Evolutionary conservation across 2,329 filamentous ascomycete species (phyloP), one percentile per base, ranked within the genome.

Genomic region (Tricladium varicosporioides): DNA sequence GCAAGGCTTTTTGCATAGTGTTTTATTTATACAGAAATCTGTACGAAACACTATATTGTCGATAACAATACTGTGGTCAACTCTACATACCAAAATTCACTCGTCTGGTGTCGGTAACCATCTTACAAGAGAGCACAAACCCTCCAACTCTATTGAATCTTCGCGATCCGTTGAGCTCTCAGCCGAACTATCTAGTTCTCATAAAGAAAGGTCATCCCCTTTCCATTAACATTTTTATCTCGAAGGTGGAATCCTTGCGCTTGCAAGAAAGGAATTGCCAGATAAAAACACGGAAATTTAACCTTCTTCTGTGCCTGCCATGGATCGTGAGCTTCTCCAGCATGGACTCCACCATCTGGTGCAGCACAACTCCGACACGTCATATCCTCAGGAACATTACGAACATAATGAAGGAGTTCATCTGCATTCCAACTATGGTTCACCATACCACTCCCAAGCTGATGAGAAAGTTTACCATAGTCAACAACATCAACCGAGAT

Each of bases 271-370:
- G 14, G 22, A n/a, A 49, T 55, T 15, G 49, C 14, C 33, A 22
- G 49, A 48, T 14, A 14, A 47, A 54, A 48, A 27, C 50, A 54
- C 51, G 42, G 33, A 48, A 15, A 69, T 69, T 66, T 51, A 66
- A 43, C 54, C 56, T 33, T 65, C 65, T 54, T 62, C 68, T 22
- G 79, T 80, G 57, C 74, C 76, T 53, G 74, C 74, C 16, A 69
- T 69, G 53, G 67, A 67, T 54, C 69, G 69, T 56, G 74, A 76
- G 46, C 60, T 69, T 27, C 70, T 76, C 22, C 72, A 75, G n/a
- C 70, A 72, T 56, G 73, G 74, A 42, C 72, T 78, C 57, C 72
- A 75, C 48, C 73, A 78, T 18, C 62, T 79, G 27, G 67, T 76
- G 50, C 73, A 76, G 56, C 75, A 79, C 61, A 79, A 79, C 65